phyloP scores from a whole-genome alignment of 345 rosid genomes.

The Jatropha curcas region DNA sequence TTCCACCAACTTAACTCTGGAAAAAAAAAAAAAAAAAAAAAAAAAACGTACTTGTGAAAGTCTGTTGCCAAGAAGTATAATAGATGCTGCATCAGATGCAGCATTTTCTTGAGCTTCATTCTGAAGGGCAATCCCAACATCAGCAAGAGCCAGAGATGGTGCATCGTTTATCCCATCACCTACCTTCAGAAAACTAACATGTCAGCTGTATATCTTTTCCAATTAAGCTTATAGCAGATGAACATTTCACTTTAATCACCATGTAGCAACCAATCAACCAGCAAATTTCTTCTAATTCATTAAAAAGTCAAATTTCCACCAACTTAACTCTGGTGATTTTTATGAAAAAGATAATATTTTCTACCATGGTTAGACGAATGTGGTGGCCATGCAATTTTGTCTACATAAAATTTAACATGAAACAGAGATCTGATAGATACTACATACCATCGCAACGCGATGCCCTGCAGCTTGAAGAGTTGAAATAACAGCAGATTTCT shows the following conservation, averaged over 20 bases:
- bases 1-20: conserved; percentile 2
- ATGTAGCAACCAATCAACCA: not conserved
- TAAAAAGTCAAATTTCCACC: not conserved
- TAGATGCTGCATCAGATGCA: conserved; percentile 86
- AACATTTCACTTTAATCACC: not conserved
- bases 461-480: conserved; percentile 81
- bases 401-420: conserved; percentile 11
- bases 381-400: not conserved
- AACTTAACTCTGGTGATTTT: not conserved
- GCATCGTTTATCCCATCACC: conserved; percentile 99
- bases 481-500: conserved; percentile 64
- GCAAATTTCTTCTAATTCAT: not conserved
- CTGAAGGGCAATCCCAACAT: conserved; percentile 89
- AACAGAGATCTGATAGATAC: conserved; percentile 3
- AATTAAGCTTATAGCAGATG: conserved; percentile 1
- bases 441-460: conserved; percentile 76
- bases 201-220: conserved; percentile 18
- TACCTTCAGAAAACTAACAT: conserved; percentile 46
- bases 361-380: not conserved
- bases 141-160: conserved; percentile 88
- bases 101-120: conserved; percentile 90
- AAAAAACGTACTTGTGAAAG: conserved; percentile 65
- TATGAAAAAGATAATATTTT: not conserved
- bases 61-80: conserved; percentile 83
- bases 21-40: too few species aligned